Percentiles rank a stretch among this genome's conserved stretches.
Evolutionary conservation across 129 eudicot species (phyloP).

Genomic region (Tagetes patula): DNA sequence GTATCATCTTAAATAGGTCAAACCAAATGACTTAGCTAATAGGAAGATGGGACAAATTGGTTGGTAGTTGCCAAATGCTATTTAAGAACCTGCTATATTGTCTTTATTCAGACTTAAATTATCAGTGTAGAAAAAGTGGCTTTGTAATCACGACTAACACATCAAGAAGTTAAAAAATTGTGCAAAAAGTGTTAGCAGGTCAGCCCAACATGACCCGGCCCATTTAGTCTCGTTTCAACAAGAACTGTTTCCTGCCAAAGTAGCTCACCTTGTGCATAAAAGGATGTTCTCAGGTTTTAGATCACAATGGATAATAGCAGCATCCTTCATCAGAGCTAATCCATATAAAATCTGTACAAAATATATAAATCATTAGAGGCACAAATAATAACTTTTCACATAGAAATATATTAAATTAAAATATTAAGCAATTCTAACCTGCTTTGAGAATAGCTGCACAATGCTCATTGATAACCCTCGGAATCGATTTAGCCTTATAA

Average conservation of each 20-base stretch:
- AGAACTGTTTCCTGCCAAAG: slow-evolving; percentile 3
- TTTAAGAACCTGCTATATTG: neutral
- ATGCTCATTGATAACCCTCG: slow-evolving; percentile 88
- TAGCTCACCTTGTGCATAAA: slow-evolving; percentile 73
- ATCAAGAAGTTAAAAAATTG: neutral
- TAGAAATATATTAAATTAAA: slow-evolving; percentile 8
- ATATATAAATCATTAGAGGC: slow-evolving; percentile 17
- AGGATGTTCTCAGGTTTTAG: slow-evolving; percentile 97
- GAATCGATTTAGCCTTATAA: slow-evolving; percentile 74
- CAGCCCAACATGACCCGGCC: neutral
- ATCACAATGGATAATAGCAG: slow-evolving; percentile 97
- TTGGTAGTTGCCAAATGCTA: slow-evolving; percentile 1
- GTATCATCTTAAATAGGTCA: neutral
- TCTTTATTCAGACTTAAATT: neutral
- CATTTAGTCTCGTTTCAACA: neutral
- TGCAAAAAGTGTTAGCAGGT: neutral
- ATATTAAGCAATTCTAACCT: slow-evolving; percentile 45
- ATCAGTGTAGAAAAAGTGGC: neutral
- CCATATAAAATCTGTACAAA: slow-evolving; percentile 78
- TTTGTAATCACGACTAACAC: neutral
- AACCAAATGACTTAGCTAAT: neutral
- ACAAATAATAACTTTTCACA: slow-evolving; percentile 6
- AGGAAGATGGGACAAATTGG: neutral
- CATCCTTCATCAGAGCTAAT: slow-evolving; percentile 92
- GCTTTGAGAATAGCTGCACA: slow-evolving; percentile 90